phyloP scores from a whole-genome alignment of 441 rosid genomes.

The Gossypium trilobum region DNA sequence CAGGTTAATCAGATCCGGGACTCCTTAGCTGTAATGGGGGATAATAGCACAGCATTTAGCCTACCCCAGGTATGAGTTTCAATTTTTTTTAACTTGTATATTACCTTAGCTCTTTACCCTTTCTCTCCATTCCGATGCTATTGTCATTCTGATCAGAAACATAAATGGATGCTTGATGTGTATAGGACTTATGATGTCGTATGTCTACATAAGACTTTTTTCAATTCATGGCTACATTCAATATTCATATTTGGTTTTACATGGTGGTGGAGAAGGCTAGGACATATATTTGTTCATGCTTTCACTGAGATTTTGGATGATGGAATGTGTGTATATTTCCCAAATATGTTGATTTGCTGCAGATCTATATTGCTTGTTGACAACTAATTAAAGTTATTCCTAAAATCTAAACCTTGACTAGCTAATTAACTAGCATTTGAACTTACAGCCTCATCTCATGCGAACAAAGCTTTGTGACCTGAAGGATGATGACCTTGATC shows the following conservation, averaged over 20 bases:
- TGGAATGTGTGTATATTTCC: not conserved
- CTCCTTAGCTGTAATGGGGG: slow-evolving; percentile 90
- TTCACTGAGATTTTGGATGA: not conserved
- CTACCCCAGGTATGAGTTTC: slow-evolving; percentile 74
- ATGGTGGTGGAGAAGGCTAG: not conserved
- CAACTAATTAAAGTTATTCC: not conserved
- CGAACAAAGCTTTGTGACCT: slow-evolving; percentile 94
- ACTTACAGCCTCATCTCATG: slow-evolving; percentile 84
- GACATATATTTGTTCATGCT: not conserved
- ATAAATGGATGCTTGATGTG: not conserved
- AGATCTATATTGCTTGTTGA: not conserved
- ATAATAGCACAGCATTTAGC: slow-evolving; percentile 94
- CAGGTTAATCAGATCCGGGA: slow-evolving; percentile 94
- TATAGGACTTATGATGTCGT: not conserved
- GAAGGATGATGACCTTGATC: slow-evolving; percentile 84
- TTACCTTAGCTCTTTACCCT: not conserved
- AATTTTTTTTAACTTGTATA: not conserved
- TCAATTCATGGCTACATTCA: not conserved
- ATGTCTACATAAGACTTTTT: not conserved
- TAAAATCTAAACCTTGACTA: not conserved
- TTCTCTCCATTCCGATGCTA: not conserved
- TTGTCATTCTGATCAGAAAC: not conserved
- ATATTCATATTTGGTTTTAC: not conserved
- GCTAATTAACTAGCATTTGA: slow-evolving; percentile 25
- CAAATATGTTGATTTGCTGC: not conserved